These are phyloP conservation scores for Pseudoperonospora humuli DNA, from an alignment of 352 stramenopile species.

Conservation along the genomic window DNA sequence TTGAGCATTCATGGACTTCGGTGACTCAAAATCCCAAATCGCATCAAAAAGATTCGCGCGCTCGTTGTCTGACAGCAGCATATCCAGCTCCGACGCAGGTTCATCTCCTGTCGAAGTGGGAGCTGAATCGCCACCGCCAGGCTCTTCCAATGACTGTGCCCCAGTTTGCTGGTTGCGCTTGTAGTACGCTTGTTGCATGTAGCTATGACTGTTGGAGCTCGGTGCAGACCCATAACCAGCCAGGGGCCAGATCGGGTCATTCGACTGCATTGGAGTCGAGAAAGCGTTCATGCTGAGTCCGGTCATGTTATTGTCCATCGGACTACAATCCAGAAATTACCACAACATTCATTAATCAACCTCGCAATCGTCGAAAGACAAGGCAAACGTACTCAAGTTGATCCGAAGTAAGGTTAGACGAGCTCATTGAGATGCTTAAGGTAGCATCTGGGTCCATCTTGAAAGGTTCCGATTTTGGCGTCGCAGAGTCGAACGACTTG, in stretches of 20 bases:
- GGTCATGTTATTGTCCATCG: constrained; percentile 50
- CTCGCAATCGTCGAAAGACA: neutral
- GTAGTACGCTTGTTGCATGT: constrained; percentile 19
- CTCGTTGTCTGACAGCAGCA: constrained; percentile 62
- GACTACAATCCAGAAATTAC: constrained; percentile 8
- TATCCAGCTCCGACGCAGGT: constrained; percentile 31
- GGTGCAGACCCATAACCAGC: constrained; percentile 19
- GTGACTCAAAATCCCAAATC: constrained; percentile 62
- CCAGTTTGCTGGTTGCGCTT: constrained; percentile 14
- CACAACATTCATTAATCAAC: neutral
- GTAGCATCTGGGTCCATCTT: constrained; percentile 16
- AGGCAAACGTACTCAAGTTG: constrained; percentile 43
- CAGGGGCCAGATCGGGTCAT: constrained; percentile 26
- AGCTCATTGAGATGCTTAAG: constrained; percentile 7
- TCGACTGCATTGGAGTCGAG: constrained; percentile 36
- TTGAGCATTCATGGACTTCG: constrained; percentile 12
- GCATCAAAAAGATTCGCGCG: constrained; percentile 58
- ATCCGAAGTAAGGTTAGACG: constrained; percentile 29
- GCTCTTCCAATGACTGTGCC: constrained; percentile 4
- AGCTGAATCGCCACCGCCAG: constrained; percentile 6
- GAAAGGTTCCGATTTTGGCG: constrained; percentile 24
- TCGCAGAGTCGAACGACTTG: constrained; percentile 59
- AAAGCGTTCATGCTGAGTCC: constrained; percentile 65
- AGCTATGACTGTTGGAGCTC: constrained; percentile 12
- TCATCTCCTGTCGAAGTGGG: constrained; percentile 13